Evolutionary conservation across 805 yeast genomes (phyloP), one percentile per base, ranked within the genome.

Genomic region (Candida argentea): DNA sequence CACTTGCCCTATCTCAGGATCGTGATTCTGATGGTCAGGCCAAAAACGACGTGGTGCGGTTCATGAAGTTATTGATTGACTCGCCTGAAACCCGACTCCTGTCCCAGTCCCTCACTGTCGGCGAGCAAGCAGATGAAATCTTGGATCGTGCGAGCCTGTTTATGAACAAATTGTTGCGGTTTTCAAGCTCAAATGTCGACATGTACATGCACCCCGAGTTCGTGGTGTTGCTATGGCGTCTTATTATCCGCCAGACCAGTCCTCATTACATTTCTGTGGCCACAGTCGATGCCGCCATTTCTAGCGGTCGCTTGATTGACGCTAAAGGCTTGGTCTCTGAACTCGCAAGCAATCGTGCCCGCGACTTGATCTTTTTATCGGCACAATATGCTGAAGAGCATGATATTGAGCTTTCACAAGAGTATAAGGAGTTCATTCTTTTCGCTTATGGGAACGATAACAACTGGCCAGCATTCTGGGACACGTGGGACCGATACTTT

Each of bases 401-500:
- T 5, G 33, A 20, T n/a, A 27, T n/a, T 8, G 25, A 9, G 6
- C 27, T 40, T 14, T 32, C 46, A 4, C 29, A 35, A 4, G 43
- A 53, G 8, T 44, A 56, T 23, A 40, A 44, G 20, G 67, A 61
- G 30, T 41, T 55, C n/a, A 36, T 50, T 5, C 45, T 61, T 22
- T 49, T 48, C 27, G 46, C 56, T 1, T 57, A 53, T 30, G 68
- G 67, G 3, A 59, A 57, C 28, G 49, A 60, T 8, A 51, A 52
- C 7, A 43, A 54, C 18, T 61, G 66, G 65, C 31, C 31, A 3
- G 30, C 39, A 25, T 61, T 61, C 40, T 61, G 68, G 68, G 30
- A 33, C 6, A 44, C 52, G 26, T 61, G 67, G 67, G 48, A 59
- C 11, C 27, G 30, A 2, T 37, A 44, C 14, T 28, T 35, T 29